Base-by-base conservation (phyloP, 768 basidiomycete genomes). In the Saitozyma sp. region DNA sequence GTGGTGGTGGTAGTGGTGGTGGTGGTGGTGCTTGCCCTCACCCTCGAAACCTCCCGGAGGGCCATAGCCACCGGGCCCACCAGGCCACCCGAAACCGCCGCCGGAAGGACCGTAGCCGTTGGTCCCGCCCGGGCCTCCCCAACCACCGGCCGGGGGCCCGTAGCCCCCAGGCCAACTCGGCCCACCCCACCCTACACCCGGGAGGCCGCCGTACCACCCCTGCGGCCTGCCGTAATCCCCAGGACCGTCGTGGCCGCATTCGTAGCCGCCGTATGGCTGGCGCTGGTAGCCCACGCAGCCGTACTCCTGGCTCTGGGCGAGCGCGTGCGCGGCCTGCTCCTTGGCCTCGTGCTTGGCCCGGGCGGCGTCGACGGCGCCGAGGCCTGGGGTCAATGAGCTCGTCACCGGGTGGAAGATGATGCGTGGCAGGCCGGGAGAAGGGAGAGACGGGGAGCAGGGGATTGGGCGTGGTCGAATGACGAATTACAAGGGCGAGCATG, bases 341-440 rank as follows among this genome's bases (percentile, higher is more conserved):
- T 51, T 46, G 13, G 62, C 62, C 29, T 63, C 50, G 45, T 63
- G 62, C 42, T 63, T 63, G 3, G 62, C 62, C 37, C 62, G 62
- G 10, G 54, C 55, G 59, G 58, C 54, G 50, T 65, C 64, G 46
- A 65, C 55, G 29, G 51, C 64, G 48, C 61, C 50, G 9, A 37
- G 50, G 29, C 50, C 50, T 52, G 50, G n/a, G n/a, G n/a, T n/a
- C n/a, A n/a, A n/a, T n/a, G n/a, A n/a, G n/a, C n/a, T n/a, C n/a
- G n/a, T n/a, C n/a, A n/a, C n/a, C n/a, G n/a, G n/a, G n/a, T n/a
- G n/a, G n/a, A n/a, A n/a, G n/a, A n/a, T n/a, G n/a, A n/a, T n/a
- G n/a, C n/a, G n/a, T n/a, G n/a, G n/a, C n/a, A n/a, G n/a, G n/a
- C n/a, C n/a, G n/a, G 10, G 45, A 46, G 10, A 46, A n/a, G 11